Percentiles rank a stretch among this genome's conserved stretches.
phyloP scores from a whole-genome alignment of 2,329 filamentous ascomycete genomes.

The Septoria linicola region DNA sequence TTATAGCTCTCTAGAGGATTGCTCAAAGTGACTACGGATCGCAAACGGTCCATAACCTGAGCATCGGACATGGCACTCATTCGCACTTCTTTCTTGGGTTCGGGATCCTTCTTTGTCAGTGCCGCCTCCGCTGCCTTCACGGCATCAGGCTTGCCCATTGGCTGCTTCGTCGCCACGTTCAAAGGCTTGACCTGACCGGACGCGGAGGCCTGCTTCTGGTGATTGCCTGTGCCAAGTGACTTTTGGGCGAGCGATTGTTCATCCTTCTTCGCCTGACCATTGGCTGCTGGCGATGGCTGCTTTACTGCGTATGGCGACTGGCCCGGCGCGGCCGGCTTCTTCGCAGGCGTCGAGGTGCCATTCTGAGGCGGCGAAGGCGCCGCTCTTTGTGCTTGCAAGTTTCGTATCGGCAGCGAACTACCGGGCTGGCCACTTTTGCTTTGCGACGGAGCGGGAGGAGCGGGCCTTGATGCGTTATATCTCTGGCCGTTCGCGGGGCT shows the following conservation, averaged over 20 bases:
- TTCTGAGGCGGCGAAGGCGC: slow-evolving; percentile 38
- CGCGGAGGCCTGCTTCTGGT: slow-evolving; percentile 30
- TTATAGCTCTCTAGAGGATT: slow-evolving; percentile 94
- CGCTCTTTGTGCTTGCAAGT: slow-evolving; percentile 65
- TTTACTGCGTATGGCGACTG: slow-evolving; percentile 34
- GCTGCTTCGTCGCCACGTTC: slow-evolving; percentile 51
- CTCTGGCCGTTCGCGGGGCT: slow-evolving; percentile 52
- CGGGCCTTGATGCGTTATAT: slow-evolving; percentile 82
- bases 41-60: slow-evolving; percentile 94
- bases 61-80: slow-evolving; percentile 98
- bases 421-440: slow-evolving; percentile 32
- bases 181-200: slow-evolving; percentile 50
- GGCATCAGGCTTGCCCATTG: slow-evolving; percentile 57
- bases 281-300: slow-evolving; percentile 27
- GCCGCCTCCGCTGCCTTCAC: slow-evolving; percentile 89
- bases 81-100: slow-evolving; percentile 79
- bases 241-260: slow-evolving; percentile 33
- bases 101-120: slow-evolving; percentile 69
- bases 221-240: slow-evolving; percentile 30
- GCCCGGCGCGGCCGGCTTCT: slow-evolving; percentile 30
- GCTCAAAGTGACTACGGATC: slow-evolving; percentile 92
- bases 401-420: slow-evolving; percentile 43
- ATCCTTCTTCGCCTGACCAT: slow-evolving; percentile 30
- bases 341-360: slow-evolving; percentile 28
- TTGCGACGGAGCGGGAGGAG: slow-evolving; percentile 54